A percentile compares a stretch with the other conserved stretches of the same genome.
Conservation (phyloP, 805 yeast genomes). For the Nakazawaea pomicola region DNA sequence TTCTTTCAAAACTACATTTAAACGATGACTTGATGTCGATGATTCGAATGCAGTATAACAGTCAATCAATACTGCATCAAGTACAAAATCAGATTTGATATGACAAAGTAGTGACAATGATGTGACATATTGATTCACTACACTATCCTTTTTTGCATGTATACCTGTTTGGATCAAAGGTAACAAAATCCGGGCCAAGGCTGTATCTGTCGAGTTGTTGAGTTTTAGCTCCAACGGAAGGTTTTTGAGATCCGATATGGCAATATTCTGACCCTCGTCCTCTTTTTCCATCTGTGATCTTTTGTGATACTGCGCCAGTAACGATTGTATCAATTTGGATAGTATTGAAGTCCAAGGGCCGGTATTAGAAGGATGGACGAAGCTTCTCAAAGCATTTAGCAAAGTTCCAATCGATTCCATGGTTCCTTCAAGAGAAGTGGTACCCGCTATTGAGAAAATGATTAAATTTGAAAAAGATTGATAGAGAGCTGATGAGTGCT, state of each 20-base stretch:
- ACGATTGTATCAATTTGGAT: constrained; percentile 56
- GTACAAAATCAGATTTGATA: constrained; percentile 48
- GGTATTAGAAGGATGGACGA: constrained; percentile 87
- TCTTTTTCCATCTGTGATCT: constrained; percentile 47
- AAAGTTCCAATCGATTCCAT: constrained; percentile 49
- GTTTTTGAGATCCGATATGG: constrained; percentile 13
- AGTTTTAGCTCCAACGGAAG: constrained; percentile 31
- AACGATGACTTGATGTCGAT: constrained; percentile 74
- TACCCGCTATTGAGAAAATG: constrained; percentile 59
- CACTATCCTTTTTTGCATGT: constrained; percentile 64
- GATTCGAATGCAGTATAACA: constrained; percentile 68
- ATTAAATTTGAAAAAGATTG: constrained; percentile 47
- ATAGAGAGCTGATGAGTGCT: constrained; percentile 19
- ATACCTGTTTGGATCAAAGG: constrained; percentile 63
- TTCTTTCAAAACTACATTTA: constrained; percentile 64
- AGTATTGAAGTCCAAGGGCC: constrained; percentile 83
- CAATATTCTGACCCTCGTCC: constrained; percentile 22
- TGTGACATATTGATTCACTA: constrained; percentile 52
- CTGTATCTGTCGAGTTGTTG: constrained; percentile 29
- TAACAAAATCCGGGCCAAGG: constrained; percentile 47
- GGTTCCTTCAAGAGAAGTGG: constrained; percentile 38
- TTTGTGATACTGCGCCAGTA: constrained; percentile 56
- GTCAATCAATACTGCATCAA: constrained; percentile 57
- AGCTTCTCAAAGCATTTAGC: constrained; percentile 69
- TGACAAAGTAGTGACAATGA: constrained; percentile 61